Base-by-base conservation (phyloP, 179 eudicot genomes). In the Silene noctiflora region DNA sequence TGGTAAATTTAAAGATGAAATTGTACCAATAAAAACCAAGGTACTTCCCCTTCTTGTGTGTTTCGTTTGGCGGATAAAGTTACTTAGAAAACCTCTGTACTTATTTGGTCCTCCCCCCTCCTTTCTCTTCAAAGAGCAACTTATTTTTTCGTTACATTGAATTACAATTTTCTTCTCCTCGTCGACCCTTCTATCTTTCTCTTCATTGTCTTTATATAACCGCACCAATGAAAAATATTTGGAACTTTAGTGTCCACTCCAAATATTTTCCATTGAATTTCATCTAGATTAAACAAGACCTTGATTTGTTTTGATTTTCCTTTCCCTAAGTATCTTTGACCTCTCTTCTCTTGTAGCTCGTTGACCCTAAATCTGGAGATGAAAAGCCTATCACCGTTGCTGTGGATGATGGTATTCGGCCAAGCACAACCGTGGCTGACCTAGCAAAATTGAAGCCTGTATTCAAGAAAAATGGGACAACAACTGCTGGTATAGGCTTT, bases 281-380 rank as follows among this genome's bases (percentile, higher is more conserved):
- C 11, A 7, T 39, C 46, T 39, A 39, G 46, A 39, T 0, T 8
- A 39, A 7, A 39, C 11, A 39, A 11, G 2, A 39, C 2, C 46
- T 8, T 17, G 9, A 58, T 64, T 14, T 27, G 39, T 64, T 64
- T 64, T 64, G 66, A 1, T 20, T 21, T 27, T 35, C 11, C 20
- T 53, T 59, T 12, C 9, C 22, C 63, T 24, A 56, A 51, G 33
- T 53, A n/a, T 67, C 51, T 42, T 12, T 21, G 69, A 39, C 19
- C 27, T 19, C 3, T 4, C 35, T 33, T 80, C 61, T 67, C 51
- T 65, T 20, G 22, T 25, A 85, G 98, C 85, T 92, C 76, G 91
- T 91, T 77, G 99, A 95, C 80, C 97, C 99, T 20, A 93, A 95
- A 88, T 87, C 90, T 76, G 98, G 99, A 76, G 99, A 95, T 59